phyloP scores from a whole-genome alignment of 2,329 filamentous ascomycete species.

The Aspergillus fumigatus region DNA sequence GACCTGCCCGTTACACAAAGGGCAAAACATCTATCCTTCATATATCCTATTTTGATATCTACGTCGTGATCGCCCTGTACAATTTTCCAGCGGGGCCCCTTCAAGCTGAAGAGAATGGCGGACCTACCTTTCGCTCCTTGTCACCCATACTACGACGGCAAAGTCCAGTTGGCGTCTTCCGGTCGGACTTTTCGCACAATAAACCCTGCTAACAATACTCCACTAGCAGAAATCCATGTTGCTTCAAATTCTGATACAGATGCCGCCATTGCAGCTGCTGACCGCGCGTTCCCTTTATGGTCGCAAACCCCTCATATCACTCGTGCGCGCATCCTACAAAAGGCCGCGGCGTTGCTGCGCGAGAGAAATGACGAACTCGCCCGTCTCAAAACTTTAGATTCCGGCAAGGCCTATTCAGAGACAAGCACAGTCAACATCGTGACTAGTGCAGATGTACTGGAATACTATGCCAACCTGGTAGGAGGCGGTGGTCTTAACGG shows the following conservation, averaged over 20 bases:
- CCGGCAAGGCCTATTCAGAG: constrained; percentile 80
- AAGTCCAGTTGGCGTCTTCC: constrained; percentile 57
- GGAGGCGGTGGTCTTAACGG: constrained; percentile 75
- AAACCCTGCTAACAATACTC: constrained; percentile 66
- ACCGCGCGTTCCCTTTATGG: constrained; percentile 70
- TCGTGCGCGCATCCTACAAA: constrained; percentile 72
- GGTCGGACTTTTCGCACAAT: constrained; percentile 65
- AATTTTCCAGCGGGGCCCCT: constrained; percentile 16
- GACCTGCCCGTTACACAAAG: neutral
- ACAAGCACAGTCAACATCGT: constrained; percentile 78
- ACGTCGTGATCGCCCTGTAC: constrained; percentile 15
- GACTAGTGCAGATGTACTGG: constrained; percentile 78
- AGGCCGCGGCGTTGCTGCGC: constrained; percentile 69
- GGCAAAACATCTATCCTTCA: neutral
- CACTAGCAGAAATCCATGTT: constrained; percentile 67
- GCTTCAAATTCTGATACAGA: constrained; percentile 66
- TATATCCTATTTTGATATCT: neutral
- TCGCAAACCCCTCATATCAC: constrained; percentile 68
- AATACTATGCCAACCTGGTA: constrained; percentile 79
- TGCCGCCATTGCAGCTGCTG: constrained; percentile 65
- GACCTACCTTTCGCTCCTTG: constrained; percentile 45
- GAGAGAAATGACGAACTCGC: constrained; percentile 75
- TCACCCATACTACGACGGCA: constrained; percentile 72
- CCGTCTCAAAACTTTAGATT: constrained; percentile 74
- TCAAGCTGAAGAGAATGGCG: constrained; percentile 19